phyloP scores from a whole-genome alignment of 2,329 filamentous ascomycete species.

The Colletotrichum sp. region DNA sequence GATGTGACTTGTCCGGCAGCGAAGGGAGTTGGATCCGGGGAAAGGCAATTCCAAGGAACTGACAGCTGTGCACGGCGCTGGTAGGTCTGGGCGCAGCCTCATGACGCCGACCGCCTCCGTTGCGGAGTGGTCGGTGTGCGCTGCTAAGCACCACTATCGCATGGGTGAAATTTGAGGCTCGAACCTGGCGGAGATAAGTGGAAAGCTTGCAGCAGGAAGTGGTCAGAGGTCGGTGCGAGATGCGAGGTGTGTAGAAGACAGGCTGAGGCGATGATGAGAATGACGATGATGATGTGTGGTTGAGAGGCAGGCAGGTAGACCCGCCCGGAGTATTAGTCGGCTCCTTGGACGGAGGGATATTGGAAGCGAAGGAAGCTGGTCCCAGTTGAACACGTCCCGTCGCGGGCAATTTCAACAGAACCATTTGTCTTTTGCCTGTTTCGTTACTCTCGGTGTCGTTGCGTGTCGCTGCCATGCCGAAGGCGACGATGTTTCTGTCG shows the following conservation, averaged over 20 bases:
- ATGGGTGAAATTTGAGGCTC: not conserved
- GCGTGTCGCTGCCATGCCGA: not conserved
- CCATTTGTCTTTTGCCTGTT: not conserved
- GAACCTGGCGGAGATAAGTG: not conserved
- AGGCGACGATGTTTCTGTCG: not conserved
- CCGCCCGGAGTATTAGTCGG: not conserved
- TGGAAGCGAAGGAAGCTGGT: not conserved
- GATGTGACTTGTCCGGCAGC: slow-evolving; percentile 12
- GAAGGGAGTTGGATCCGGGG: slow-evolving; percentile 6
- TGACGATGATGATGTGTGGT: not conserved
- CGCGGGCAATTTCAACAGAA: not conserved
- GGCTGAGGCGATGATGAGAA: not conserved
- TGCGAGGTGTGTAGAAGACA: not conserved
- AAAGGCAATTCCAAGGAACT: not conserved
- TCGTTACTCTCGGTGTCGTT: not conserved
- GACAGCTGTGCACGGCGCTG: not conserved
- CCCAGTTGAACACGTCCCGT: not conserved
- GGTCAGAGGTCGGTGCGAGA: not conserved
- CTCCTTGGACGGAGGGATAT: not conserved
- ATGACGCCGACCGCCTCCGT: not conserved
- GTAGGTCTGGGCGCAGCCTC: slow-evolving; percentile 4
- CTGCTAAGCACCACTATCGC: not conserved
- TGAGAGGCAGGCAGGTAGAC: not conserved
- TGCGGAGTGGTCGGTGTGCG: not conserved
- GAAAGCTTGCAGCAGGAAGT: not conserved